phyloP scores from a whole-genome alignment of 2,329 filamentous ascomycete species.

The Knufia fluminis region DNA sequence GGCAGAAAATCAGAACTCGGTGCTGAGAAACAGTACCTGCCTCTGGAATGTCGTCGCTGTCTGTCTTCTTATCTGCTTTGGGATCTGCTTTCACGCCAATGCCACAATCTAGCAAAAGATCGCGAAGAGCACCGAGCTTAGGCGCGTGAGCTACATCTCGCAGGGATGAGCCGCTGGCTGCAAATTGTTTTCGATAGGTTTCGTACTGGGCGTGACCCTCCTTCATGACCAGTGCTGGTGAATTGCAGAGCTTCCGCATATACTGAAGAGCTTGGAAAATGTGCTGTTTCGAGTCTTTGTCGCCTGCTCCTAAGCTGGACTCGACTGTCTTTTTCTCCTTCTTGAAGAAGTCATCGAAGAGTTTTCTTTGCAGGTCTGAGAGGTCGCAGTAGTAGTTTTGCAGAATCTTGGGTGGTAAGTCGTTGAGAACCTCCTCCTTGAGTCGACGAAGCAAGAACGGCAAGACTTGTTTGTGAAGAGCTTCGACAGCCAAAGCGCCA shows the following conservation, averaged over 20 bases:
- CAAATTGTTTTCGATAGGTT: conserved; percentile 71
- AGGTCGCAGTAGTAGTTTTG: conserved; percentile 99
- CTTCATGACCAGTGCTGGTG: conserved; percentile 91
- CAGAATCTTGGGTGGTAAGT: conserved; percentile 92
- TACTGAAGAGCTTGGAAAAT: conserved; percentile 99
- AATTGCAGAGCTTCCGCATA: conserved; percentile 99
- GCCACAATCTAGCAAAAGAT: conserved; percentile 94
- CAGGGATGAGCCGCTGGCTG: conserved; percentile 68
- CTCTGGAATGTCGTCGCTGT: too few species aligned
- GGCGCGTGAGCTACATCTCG: conserved; percentile 83
- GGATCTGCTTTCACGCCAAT: conserved; percentile 58
- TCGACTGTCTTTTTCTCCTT: conserved; percentile 84
- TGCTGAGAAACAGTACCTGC: conserved; percentile 86
- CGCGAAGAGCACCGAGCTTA: conserved; percentile 80
- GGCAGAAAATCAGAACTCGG: conserved; percentile 91
- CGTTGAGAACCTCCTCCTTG: conserved; percentile 95
- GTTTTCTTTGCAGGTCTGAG: conserved; percentile 83
- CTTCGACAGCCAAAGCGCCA: conserved; percentile 90
- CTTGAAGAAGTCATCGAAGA: conserved; percentile 94
- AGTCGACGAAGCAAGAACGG: conserved; percentile 91
- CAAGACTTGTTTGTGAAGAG: conserved; percentile 95
- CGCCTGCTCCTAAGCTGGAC: conserved; percentile 70
- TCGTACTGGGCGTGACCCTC: conserved; percentile 85
- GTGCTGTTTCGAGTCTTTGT: conserved; percentile 92
- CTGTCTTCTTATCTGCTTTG: too few species aligned